These are phyloP conservation scores for Leishmania guyanensis DNA, from an alignment of 208 protist species.

Conservation along the genomic window DNA sequence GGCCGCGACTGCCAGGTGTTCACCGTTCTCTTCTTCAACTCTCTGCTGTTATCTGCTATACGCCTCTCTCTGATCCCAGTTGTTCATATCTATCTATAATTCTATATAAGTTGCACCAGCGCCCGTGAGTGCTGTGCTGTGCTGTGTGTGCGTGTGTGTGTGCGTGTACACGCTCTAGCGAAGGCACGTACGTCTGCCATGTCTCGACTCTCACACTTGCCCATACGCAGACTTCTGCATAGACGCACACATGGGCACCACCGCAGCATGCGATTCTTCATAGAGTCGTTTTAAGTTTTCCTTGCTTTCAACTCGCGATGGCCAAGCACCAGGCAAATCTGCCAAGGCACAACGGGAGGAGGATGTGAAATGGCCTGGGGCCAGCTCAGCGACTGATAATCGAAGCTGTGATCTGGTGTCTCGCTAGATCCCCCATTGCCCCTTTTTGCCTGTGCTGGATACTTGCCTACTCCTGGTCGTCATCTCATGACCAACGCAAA, in stretches of 20 bases:
- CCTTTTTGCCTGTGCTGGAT: not conserved
- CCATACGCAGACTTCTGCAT: not conserved
- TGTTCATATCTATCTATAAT: conserved; percentile 8
- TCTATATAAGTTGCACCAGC: not conserved
- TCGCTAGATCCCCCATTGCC: too few species aligned
- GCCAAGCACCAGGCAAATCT: not conserved
- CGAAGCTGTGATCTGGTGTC: not conserved
- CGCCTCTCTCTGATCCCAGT: conserved; percentile 4
- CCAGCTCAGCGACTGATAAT: too few species aligned
- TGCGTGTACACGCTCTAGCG: not conserved
- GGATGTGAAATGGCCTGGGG: not conserved
- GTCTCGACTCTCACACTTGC: not conserved
- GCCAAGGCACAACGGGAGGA: not conserved
- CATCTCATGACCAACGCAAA: not conserved
- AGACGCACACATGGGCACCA: not conserved
- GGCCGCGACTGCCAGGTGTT: not conserved
- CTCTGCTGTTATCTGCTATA: conserved; percentile 2
- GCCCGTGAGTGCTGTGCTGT: not conserved
- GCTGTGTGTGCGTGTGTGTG: not conserved
- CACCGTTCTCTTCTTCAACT: not conserved
- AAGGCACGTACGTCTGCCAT: not conserved
- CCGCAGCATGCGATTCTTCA: not conserved
- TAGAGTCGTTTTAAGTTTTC: not conserved
- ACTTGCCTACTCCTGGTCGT: not conserved
- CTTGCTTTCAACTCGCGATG: not conserved